These are phyloP conservation scores for Hyaloscypha variabilis DNA, from an alignment of 495 filamentous ascomycete species.

Conservation along the genomic window DNA sequence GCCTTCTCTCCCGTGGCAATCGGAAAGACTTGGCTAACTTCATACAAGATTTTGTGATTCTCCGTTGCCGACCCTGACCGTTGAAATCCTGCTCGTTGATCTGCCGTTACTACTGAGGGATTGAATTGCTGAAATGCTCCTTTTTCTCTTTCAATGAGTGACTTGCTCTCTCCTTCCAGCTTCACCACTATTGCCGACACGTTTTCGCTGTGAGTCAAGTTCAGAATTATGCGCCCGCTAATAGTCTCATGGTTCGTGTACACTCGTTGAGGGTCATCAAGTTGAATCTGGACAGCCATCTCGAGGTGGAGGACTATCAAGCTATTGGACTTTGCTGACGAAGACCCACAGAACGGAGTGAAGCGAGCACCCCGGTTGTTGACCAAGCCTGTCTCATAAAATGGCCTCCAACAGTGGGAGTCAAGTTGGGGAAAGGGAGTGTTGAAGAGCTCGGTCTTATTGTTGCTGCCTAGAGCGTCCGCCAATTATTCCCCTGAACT, in stretches of 20 bases:
- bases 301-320: too few species aligned
- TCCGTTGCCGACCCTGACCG: constrained; percentile 31
- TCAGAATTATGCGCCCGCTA: constrained; percentile 64
- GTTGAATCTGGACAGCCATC: constrained; percentile 78
- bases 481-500: too few species aligned
- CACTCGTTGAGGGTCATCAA: constrained; percentile 73
- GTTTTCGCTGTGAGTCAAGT: constrained; percentile 62
- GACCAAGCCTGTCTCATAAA: too few species aligned
- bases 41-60: constrained; percentile 62
- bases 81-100: constrained; percentile 23
- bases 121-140: constrained; percentile 31
- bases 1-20: constrained; percentile 26
- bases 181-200: constrained; percentile 86
- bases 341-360: too few species aligned
- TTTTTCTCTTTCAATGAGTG: constrained; percentile 39
- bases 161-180: constrained; percentile 86
- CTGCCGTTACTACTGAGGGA: constrained; percentile 27
- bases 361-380: too few species aligned
- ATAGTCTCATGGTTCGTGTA: constrained; percentile 92
- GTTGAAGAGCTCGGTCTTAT: too few species aligned
- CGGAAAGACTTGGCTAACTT: constrained; percentile 81
- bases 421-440: too few species aligned
- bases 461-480: too few species aligned
- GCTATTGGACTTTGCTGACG: too few species aligned
- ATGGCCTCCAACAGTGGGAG: too few species aligned